Conservation (phyloP, 139 green algal species). For the Volvox reticuliferus region DNA sequence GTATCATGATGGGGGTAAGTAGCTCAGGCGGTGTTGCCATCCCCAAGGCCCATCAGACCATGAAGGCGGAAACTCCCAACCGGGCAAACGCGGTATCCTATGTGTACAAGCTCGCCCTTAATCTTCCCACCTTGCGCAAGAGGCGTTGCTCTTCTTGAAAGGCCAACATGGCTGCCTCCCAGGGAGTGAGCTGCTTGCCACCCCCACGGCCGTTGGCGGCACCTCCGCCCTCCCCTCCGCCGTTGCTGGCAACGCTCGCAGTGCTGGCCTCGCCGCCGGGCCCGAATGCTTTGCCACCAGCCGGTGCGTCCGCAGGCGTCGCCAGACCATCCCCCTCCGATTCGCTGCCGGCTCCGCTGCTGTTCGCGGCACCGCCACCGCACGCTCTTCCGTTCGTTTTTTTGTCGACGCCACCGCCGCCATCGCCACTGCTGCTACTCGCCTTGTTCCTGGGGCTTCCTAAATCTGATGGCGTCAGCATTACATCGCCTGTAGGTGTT, state of each 20-base stretch:
- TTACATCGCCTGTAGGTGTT: neutral
- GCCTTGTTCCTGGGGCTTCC: neutral
- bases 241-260: neutral
- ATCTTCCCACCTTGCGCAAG: conserved; percentile 41
- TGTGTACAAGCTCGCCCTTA: neutral
- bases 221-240: neutral
- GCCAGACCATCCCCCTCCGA: neutral
- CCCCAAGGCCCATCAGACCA: too few relatives aligned
- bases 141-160: conserved; percentile 53
- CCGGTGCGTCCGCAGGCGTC: neutral
- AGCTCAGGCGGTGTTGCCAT: too few relatives aligned
- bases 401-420: neutral
- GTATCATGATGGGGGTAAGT: too few relatives aligned
- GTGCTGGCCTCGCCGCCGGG: neutral
- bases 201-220: conserved; percentile 13
- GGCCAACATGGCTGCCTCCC: conserved; percentile 53
- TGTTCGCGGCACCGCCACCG: neutral
- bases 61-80: too few relatives aligned
- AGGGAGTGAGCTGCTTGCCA: conserved; percentile 31
- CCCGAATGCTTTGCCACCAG: neutral
- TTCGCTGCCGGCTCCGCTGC: neutral
- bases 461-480: neutral
- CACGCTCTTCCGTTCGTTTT: neutral
- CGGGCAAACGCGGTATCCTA: neutral
- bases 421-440: conserved; percentile 5